Percentiles rank a stretch among this genome's conserved stretches.
Conservation (phyloP, 495 filamentous ascomycete species). For the Usnea hakonensis region DNA sequence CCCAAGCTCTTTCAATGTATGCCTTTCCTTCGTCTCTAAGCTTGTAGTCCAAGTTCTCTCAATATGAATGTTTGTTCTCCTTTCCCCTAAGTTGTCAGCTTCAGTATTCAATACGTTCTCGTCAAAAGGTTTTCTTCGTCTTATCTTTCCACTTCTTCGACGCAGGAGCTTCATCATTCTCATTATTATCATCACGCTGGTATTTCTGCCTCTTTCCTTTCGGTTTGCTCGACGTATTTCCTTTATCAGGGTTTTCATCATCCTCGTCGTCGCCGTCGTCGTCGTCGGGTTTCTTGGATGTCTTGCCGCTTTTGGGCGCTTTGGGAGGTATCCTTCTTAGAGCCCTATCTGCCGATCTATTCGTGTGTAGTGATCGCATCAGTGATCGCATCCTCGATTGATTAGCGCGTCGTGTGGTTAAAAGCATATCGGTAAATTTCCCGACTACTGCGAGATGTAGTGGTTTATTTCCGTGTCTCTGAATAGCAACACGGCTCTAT, state of each 20-base stretch:
- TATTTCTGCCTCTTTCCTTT: not conserved
- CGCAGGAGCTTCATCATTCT: not conserved
- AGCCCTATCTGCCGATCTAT: not conserved
- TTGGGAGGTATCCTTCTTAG: not conserved
- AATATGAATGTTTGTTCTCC: no score
- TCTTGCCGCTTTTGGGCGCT: not conserved
- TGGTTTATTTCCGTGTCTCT: not conserved
- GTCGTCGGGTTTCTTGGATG: not conserved
- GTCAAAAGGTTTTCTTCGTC: no score
- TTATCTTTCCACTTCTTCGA: no score
- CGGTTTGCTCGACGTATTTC: not conserved
- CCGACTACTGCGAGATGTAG: not conserved
- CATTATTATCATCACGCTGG: not conserved
- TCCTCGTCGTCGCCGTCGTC: not conserved
- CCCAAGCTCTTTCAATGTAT: no score
- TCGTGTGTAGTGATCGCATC: not conserved
- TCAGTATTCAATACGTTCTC: no score
- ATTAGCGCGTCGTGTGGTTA: slow-evolving; percentile 2
- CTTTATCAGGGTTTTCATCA: not conserved
- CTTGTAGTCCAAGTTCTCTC: no score
- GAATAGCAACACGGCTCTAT: not conserved
- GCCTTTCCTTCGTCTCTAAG: no score
- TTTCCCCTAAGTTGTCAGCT: no score
- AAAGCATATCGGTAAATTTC: not conserved
- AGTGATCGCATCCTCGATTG: not conserved